These are phyloP conservation scores for Conoideocrella luteorostrata DNA, from an alignment of 2,329 filamentous ascomycete genomes.

Conservation along the genomic window DNA sequence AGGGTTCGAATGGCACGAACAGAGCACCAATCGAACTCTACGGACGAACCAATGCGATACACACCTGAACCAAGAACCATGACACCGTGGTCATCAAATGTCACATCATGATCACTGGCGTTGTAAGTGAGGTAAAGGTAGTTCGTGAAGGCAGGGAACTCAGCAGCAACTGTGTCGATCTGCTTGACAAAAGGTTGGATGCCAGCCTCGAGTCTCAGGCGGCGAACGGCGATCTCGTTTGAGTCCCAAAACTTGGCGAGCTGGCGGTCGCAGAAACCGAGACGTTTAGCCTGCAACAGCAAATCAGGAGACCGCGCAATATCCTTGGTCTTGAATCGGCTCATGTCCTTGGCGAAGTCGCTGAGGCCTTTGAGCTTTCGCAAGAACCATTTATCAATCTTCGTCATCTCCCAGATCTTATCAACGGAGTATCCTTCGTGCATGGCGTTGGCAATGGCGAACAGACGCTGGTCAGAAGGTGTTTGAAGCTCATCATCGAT, in stretches of 20 bases:
- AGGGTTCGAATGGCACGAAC: constrained; percentile 90
- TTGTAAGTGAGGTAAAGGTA: constrained; percentile 98
- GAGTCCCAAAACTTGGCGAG: constrained; percentile 91
- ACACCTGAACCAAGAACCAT: constrained; percentile 97
- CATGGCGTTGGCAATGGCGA: constrained; percentile 98
- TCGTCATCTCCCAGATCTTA: constrained; percentile 96
- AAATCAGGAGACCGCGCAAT: constrained; percentile 57
- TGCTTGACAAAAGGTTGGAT: constrained; percentile 92
- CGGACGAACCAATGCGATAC: constrained; percentile 93
- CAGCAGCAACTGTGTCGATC: constrained; percentile 95
- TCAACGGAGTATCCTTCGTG: constrained; percentile 86
- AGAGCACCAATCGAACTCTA: constrained; percentile 99
- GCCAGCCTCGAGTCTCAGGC: constrained; percentile 74
- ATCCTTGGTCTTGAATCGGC: constrained; percentile 57
- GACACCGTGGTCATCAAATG: constrained; percentile 81
- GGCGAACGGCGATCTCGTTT: constrained; percentile 84
- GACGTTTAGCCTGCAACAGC: constrained; percentile 79
- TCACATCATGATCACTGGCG: constrained; percentile 74
- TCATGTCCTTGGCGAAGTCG: constrained; percentile 79
- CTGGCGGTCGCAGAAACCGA: constrained; percentile 92
- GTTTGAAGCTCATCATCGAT: constrained; percentile 96
- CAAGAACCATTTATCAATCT: constrained; percentile 99
- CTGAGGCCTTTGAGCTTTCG: constrained; percentile 84
- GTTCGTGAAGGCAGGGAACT: constrained; percentile 92
- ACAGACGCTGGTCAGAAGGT: constrained; percentile 92